These are phyloP conservation scores for Eimeria praecox DNA, from an alignment of 169 alveolate genomes.

Conservation along the genomic window DNA sequence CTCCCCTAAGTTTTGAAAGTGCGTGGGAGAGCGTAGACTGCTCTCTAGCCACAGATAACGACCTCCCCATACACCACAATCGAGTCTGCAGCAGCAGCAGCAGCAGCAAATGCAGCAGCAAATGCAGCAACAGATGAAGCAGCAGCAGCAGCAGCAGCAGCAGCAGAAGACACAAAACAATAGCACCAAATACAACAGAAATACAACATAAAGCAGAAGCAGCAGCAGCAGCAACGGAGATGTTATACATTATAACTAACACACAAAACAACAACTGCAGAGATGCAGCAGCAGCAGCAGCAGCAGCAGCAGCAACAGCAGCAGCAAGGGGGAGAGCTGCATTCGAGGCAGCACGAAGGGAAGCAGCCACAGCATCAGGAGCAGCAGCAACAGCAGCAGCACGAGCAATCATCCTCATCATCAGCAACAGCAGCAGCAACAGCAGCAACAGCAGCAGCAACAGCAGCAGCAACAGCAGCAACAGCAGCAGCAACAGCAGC, in stretches of 20 bases:
- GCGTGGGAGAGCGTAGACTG: slow-evolving; percentile 69
- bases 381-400: slow-evolving; percentile 44
- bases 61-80: background rate
- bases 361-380: slow-evolving; percentile 12
- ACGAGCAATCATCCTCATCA: no score
- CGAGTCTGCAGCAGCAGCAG: slow-evolving; percentile 35
- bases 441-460: background rate
- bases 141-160: no score
- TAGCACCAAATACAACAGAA: background rate
- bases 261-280: no score
- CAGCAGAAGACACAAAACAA: background rate
- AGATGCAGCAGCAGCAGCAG: slow-evolving; percentile 55
- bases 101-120: slow-evolving; percentile 10
- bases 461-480: no score
- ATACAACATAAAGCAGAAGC: background rate
- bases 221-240: slow-evolving; percentile 4
- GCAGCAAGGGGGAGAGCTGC: no score
- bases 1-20: slow-evolving; percentile 57
- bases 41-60: slow-evolving; percentile 76
- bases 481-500: background rate
- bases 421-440: slow-evolving; percentile 2
- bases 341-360: no score
- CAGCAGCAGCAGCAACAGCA: slow-evolving; percentile 40
- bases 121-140: background rate
- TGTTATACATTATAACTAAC: no score